A percentile compares a stretch with the other conserved stretches of the same genome.
These are phyloP conservation scores for Suillus hirtellus DNA, from an alignment of 768 basidiomycete genomes.

Conservation along the genomic window DNA sequence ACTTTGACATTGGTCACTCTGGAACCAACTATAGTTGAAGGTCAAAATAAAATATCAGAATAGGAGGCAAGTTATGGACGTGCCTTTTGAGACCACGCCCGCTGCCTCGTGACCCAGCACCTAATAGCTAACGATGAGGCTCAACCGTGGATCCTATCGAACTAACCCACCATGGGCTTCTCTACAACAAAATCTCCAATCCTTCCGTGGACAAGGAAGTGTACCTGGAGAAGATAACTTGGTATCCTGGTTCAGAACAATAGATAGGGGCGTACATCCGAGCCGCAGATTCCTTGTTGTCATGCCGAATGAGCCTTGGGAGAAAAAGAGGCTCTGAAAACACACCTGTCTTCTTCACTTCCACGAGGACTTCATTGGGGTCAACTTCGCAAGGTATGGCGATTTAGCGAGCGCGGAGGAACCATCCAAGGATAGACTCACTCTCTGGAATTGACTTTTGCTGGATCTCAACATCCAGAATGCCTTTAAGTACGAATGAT, in stretches of 20 bases:
- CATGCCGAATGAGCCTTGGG: conserved; percentile 14
- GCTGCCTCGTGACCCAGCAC: conserved; percentile 94
- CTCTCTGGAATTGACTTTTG: conserved; percentile 74
- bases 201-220: conserved; percentile 76
- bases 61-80: not conserved
- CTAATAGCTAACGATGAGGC: conserved; percentile 38
- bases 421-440: conserved; percentile 31
- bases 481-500: conserved; percentile 72
- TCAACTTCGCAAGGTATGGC: conserved; percentile 44
- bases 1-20: conserved; percentile 74
- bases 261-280: conserved; percentile 57
- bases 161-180: conserved; percentile 65
- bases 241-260: conserved; percentile 13
- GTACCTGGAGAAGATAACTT: conserved; percentile 49
- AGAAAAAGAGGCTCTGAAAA: conserved; percentile 6
- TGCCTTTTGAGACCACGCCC: conserved; percentile 73
- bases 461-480: conserved; percentile 72
- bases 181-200: conserved; percentile 81
- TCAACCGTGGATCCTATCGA: conserved; percentile 3
- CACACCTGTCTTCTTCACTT: conserved; percentile 89
- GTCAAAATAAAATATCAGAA: not conserved
- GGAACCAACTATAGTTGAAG: conserved; percentile 56
- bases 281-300: conserved; percentile 80
- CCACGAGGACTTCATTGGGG: conserved; percentile 78
- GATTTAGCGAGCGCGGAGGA: conserved; percentile 12